A percentile compares a stretch with the other conserved stretches of the same genome.
Evolutionary conservation across 148 eudicot genomes (phyloP).

Genomic region (Amaranthus hypochondriacus): DNA sequence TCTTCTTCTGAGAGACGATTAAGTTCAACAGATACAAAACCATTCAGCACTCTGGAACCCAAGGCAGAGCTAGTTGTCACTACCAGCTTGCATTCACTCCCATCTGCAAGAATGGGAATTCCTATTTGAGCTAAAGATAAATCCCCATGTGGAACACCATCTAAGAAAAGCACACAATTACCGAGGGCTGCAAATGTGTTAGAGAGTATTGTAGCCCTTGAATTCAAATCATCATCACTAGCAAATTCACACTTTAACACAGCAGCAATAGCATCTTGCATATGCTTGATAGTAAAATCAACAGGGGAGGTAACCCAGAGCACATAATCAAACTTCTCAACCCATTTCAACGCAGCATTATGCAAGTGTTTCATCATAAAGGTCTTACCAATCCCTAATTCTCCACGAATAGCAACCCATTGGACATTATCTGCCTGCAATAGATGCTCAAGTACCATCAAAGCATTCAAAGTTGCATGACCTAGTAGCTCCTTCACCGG

Average conservation of each 20-base stretch:
- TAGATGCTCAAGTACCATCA: constrained; percentile 5
- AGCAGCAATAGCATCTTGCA: constrained; percentile 15
- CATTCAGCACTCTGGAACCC: background rate
- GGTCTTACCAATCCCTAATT: constrained; percentile 1
- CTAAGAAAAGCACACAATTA: constrained; percentile 10
- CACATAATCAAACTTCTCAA: constrained; percentile 12
- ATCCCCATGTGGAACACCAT: background rate
- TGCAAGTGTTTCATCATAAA: constrained; percentile 18
- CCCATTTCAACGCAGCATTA: background rate
- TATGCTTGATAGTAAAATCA: constrained; percentile 3
- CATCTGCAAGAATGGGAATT: constrained; percentile 1
- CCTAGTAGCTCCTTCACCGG: constrained; percentile 6
- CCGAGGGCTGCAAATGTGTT: constrained; percentile 4
- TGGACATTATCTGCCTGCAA: background rate
- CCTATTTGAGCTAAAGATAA: background rate
- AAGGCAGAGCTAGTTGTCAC: constrained; percentile 2
- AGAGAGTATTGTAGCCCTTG: constrained; percentile 13
- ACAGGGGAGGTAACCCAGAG: constrained; percentile 13
- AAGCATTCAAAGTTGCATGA: background rate
- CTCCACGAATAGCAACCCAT: constrained; percentile 15
- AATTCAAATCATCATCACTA: background rate
- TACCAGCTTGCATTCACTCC: constrained; percentile 12
- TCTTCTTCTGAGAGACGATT: background rate
- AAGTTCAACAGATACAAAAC: background rate
- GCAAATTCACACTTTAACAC: constrained; percentile 11